A percentile compares a stretch with the other conserved stretches of the same genome.
Conservation (phyloP, 352 stramenopile genomes). For the Phytophthora tentaculata region DNA sequence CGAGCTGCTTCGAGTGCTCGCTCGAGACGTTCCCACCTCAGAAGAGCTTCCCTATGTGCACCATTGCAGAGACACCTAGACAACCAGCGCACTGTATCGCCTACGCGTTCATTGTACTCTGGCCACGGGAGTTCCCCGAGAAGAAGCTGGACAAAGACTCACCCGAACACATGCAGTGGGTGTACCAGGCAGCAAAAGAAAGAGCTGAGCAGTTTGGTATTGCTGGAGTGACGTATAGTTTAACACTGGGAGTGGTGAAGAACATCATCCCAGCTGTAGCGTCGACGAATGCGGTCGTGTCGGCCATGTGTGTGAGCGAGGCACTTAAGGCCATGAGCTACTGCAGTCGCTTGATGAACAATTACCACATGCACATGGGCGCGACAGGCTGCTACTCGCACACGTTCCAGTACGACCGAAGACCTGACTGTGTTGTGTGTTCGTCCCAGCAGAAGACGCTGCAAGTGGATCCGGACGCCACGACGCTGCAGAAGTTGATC, state of each 20-base stretch:
- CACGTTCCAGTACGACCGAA: constrained; percentile 97
- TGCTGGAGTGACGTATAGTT: constrained; percentile 95
- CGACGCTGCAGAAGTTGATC: constrained; percentile 68
- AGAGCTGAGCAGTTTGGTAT: constrained; percentile 95
- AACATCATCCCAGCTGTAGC: constrained; percentile 98
- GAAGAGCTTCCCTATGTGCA: constrained; percentile 97
- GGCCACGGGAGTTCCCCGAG: constrained; percentile 94
- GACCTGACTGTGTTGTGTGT: constrained; percentile 88
- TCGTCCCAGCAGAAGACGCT: constrained; percentile 74
- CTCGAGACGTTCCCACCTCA: constrained; percentile 97
- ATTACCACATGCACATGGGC: constrained; percentile 99
- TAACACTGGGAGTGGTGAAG: constrained; percentile 98
- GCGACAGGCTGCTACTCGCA: constrained; percentile 95
- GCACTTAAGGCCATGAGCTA: constrained; percentile 97
- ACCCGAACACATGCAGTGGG: constrained; percentile 97
- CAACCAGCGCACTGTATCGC: constrained; percentile 98
- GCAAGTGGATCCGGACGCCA: constrained; percentile 51
- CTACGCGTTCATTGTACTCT: constrained; percentile 97
- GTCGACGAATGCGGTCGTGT: constrained; percentile 97
- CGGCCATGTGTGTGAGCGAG: constrained; percentile 97
- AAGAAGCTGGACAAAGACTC: constrained; percentile 97
- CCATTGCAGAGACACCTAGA: constrained; percentile 96
- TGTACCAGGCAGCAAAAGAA: constrained; percentile 92
- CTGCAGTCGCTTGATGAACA: constrained; percentile 96
- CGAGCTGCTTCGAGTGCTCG: constrained; percentile 99